Base-by-base conservation (phyloP, 352 stramenopile species). In the Plasmopara muralis region DNA sequence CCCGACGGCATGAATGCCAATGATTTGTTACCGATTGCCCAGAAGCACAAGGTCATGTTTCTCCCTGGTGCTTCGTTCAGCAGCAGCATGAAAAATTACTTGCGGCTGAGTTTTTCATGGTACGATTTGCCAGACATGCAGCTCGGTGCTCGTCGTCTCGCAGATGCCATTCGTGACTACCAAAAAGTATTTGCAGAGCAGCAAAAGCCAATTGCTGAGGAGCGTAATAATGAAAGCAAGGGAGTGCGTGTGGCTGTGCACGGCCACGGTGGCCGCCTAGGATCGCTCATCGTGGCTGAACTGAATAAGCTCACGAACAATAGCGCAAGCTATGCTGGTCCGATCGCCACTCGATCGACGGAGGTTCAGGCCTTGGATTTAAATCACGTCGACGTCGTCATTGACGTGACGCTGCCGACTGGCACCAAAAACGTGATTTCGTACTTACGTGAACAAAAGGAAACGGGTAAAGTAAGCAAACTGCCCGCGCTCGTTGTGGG, bases 1-100 rank as follows among this genome's bases (percentile, higher is more conserved):
- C 77, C 77, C 0, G 72, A 87, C 33, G 67, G 80, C 59, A 79
- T 91, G 64, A 79, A 90, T 62, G 77, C 82, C 14, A 76, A 66
- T 12, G 75, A 89, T 34, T 49, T 95, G 60, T 60, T 93, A 54
- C 68, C 75, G 2, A 84, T 89, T 47, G 82, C 82, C 9, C 59
- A 87, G 58, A 85, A 89, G 66, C 83, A 95, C 74, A 93, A 93
- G 74, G 85, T 95, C 9, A 77, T 78, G 67, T 94, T 83, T 67
- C 60, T 94, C 9, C 82, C 82, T 6, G 85, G 85, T 29, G 72
- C 78, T 50, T 91, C 80, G 28, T 93, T 95, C 58, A 86, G 72
- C 47, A 72, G 75, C 60, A 79, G 72, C 38, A 91, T 95, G 81
- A 90, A 88, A 68, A 93, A 93, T 72, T 93, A 80, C 64, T 53